phyloP scores from a whole-genome alignment of 345 rosid genomes.

The Brassica carinata region DNA sequence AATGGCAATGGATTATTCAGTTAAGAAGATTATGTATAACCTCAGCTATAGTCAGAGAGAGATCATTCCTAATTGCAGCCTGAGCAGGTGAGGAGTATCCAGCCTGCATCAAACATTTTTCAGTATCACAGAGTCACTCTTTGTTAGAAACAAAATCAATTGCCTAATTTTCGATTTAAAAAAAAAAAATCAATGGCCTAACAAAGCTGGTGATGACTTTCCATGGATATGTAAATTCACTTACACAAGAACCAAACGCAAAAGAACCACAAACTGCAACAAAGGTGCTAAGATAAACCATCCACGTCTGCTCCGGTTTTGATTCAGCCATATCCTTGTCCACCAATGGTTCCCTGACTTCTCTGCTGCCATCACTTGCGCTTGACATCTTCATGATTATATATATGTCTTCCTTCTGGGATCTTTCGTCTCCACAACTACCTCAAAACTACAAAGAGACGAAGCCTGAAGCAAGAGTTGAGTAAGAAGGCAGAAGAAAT shows the following conservation, averaged over 20 bases:
- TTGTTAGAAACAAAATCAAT: too few relatives aligned
- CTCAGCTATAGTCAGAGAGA: constrained; percentile 66
- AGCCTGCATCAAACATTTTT: constrained; percentile 52
- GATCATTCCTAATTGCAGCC: constrained; percentile 71
- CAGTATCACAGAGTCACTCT: neutral
- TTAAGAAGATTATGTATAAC: constrained; percentile 32
- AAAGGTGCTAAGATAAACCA: constrained; percentile 77
- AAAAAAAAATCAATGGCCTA: neutral
- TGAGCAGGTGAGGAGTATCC: constrained; percentile 93
- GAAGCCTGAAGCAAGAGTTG: constrained; percentile 35
- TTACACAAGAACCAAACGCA: constrained; percentile 83
- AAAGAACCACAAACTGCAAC: constrained; percentile 89
- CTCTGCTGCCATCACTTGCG: constrained; percentile 27
- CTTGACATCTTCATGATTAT: constrained; percentile 26
- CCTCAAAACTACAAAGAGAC: constrained; percentile 36
- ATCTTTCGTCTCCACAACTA: neutral
- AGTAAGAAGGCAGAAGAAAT: constrained; percentile 22
- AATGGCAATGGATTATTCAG: neutral
- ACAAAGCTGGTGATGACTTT: neutral
- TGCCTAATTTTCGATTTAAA: too few relatives aligned
- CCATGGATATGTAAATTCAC: constrained; percentile 28
- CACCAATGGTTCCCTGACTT: constrained; percentile 33
- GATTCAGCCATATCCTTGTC: constrained; percentile 33
- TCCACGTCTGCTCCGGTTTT: constrained; percentile 52
- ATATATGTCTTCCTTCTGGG: neutral